phyloP scores from a whole-genome alignment of 176 grass and related monocot species.

The Triticum dicoccoides region DNA sequence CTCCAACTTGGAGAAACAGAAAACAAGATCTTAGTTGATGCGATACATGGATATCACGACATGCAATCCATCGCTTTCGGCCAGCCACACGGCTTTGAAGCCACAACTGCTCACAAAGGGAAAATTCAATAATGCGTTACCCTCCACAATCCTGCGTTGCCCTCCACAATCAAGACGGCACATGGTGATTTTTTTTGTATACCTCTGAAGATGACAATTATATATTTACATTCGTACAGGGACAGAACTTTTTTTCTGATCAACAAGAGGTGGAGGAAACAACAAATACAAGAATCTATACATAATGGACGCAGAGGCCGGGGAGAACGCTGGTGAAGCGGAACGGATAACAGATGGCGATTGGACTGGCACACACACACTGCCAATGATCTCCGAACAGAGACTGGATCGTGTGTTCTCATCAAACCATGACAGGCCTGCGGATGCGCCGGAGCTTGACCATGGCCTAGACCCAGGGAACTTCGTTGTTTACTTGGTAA shows the following conservation, averaged over 20 bases:
- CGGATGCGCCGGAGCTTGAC: not conserved
- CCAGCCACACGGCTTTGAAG: too few relatives aligned
- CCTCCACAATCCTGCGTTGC: constrained; percentile 34
- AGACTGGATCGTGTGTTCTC: constrained; percentile 53
- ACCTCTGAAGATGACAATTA: not conserved
- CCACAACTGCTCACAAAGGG: constrained; percentile 13
- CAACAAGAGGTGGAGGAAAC: not conserved
- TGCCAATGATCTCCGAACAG: constrained; percentile 32
- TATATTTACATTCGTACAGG: not conserved
- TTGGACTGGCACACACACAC: constrained; percentile 29
- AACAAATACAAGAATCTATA: constrained; percentile 26
- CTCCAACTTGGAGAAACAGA: constrained; percentile 1
- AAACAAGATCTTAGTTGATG: not conserved
- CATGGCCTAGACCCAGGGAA: constrained; percentile 14
- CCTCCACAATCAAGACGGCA: constrained; percentile 15
- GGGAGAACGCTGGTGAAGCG: not conserved
- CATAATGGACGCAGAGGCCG: not conserved
- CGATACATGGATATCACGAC: not conserved
- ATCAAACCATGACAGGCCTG: constrained; percentile 27
- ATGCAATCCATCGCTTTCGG: too few relatives aligned
- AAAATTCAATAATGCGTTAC: constrained; percentile 34
- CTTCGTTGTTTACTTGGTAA: constrained; percentile 11
- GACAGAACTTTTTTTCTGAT: constrained; percentile 16
- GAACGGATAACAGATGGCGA: not conserved
- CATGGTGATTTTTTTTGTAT: not conserved